Evolutionary conservation across 2,329 filamentous ascomycete species (phyloP).

Genomic region (Harringtonia aguacate): DNA sequence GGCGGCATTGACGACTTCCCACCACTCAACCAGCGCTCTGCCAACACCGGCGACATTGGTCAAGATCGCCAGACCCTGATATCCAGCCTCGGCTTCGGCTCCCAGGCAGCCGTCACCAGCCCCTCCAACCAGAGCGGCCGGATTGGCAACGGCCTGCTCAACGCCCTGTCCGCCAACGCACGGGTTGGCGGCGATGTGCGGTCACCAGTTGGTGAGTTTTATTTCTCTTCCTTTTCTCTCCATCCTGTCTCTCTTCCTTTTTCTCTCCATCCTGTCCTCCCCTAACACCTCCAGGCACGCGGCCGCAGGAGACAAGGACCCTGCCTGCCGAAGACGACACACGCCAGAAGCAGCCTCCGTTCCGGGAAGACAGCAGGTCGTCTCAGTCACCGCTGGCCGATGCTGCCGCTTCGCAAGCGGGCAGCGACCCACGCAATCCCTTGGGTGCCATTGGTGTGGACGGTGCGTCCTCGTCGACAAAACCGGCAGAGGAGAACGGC

Average conservation of each 20-base stretch:
- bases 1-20: slow-evolving; percentile 50
- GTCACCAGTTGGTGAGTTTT: slow-evolving; percentile 31
- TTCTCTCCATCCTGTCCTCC: too few relatives aligned
- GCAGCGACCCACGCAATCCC: slow-evolving; percentile 25
- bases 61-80: slow-evolving; percentile 44
- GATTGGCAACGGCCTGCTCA: slow-evolving; percentile 49
- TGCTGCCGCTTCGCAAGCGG: slow-evolving; percentile 11
- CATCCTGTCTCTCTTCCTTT: too few relatives aligned
- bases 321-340: slow-evolving; percentile 29
- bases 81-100: slow-evolving; percentile 42
- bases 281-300: slow-evolving; percentile 27
- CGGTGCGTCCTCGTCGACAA: slow-evolving; percentile 27
- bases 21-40: slow-evolving; percentile 47
- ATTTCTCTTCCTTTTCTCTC: slow-evolving; percentile 17
- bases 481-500: slow-evolving; percentile 24
- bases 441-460: slow-evolving; percentile 33
- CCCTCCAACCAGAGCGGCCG: slow-evolving; percentile 23
- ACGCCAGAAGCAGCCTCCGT: slow-evolving; percentile 32
- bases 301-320: slow-evolving; percentile 33
- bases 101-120: slow-evolving; percentile 23
- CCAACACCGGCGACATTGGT: slow-evolving; percentile 42
- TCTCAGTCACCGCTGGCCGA: not conserved
- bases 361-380: slow-evolving; percentile 27
- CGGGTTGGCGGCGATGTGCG: slow-evolving; percentile 36
- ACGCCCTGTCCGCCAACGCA: slow-evolving; percentile 50